Evolutionary conservation across 108 stramenopile genomes (phyloP).

Genomic region (Thalassiosira profunda): DNA sequence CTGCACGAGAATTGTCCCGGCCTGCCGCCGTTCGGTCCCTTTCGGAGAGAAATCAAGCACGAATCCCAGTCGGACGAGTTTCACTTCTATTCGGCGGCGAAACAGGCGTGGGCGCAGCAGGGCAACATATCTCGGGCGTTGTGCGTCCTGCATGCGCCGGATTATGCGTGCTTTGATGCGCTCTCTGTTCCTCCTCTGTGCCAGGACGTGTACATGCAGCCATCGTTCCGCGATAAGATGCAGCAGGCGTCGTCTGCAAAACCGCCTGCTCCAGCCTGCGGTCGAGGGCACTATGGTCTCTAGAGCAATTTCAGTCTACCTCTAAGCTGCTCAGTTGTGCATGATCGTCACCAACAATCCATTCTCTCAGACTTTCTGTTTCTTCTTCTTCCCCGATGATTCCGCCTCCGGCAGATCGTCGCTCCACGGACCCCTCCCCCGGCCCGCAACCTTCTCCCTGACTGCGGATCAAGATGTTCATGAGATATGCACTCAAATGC

Average conservation of each 20-base stretch:
- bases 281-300: no score
- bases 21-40: no score
- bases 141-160: slow-evolving; percentile 13
- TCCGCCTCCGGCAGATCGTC: slow-evolving; percentile 37
- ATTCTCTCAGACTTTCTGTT: no score
- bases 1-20: background rate
- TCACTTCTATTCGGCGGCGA: slow-evolving; percentile 18
- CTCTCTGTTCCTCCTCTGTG: slow-evolving; percentile 6
- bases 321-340: no score
- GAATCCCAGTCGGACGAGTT: background rate
- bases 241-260: no score
- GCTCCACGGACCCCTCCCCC: slow-evolving; percentile 48
- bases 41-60: slow-evolving; percentile 1
- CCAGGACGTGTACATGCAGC: slow-evolving; percentile 15
- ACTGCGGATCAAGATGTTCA: no score
- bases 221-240: no score
- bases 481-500: no score
- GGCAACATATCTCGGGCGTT: slow-evolving; percentile 5
- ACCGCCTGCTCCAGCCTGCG: no score
- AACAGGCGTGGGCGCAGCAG: slow-evolving; percentile 12
- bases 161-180: slow-evolving; percentile 20
- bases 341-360: no score
- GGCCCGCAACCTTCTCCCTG: slow-evolving; percentile 42
- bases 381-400: slow-evolving; percentile 21
- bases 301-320: no score